Base-by-base conservation (phyloP, 192 early-diverging fungal genomes). In the Linnemannia hyalina region DNA sequence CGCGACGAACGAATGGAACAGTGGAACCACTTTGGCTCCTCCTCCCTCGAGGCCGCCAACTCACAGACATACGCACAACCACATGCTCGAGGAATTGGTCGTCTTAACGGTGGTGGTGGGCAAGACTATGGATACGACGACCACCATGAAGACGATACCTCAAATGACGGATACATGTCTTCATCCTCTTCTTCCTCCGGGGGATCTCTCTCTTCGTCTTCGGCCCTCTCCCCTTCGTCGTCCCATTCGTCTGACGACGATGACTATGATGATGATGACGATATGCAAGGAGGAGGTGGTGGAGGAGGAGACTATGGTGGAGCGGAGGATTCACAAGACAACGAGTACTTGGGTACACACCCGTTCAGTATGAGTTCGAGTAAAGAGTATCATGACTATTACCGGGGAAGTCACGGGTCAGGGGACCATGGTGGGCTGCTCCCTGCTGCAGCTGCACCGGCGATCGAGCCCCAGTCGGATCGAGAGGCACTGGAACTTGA, bases 401-500 rank as follows among this genome's bases (percentile, higher is more conserved):
- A 81, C 47, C 42, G 57, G 3, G 65, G 79, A 11, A n/a, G 75
- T 11, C 75, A 44, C 38, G 71, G 65, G 4, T 20, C 32, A 4
- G 63, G 70, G 29, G 70, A 76, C 16, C 77, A 85, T 46, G 83
- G 44, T 20, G 83, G 78, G 0, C 32, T 81, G 26, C 41, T 86
- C 49, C 79, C 84, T 0, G 54, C 57, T 32, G 84, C 84, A 11
- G 79, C 75, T 1, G 54, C 70, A 20, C 79, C 84, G 0, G 84
- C 84, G 0, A 77, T 86, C 32, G 74, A 52, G 11, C 84, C 84
- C 15, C 36, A 42, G 1, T 80, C 84, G 47, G 65, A 86, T 63
- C 15, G 84, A 20, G 84, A 86, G 22, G 79, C 75, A 13, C 71
- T 86, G 60, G 84, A 86, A 49, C 75, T 77, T 49, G 84, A 86